A percentile compares a stretch with the other conserved stretches of the same genome.
phyloP scores from a whole-genome alignment of 257 asterid genomes.

The Fraxinus pennsylvanica region DNA sequence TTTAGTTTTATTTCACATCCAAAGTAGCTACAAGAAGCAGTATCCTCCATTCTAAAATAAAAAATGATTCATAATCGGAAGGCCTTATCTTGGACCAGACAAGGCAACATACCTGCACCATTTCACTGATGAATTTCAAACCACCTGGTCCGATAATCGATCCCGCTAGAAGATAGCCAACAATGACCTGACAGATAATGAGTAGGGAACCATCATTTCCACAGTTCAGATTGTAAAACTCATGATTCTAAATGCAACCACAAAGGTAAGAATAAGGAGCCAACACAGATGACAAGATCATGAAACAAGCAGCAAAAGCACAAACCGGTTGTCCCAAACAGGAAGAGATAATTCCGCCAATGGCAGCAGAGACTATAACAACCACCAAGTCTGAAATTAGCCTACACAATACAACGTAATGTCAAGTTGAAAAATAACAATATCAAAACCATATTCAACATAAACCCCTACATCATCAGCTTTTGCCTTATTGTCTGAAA shows the following conservation, averaged over 20 bases:
- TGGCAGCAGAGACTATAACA: slow-evolving; percentile 95
- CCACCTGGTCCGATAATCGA: slow-evolving; percentile 98
- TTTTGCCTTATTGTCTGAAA: neutral
- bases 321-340: slow-evolving; percentile 97
- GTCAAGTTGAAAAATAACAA: slow-evolving; percentile 24
- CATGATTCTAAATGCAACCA: slow-evolving; percentile 23
- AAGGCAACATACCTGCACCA: slow-evolving; percentile 75
- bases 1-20: slow-evolving; percentile 17
- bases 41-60: slow-evolving; percentile 3
- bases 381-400: slow-evolving; percentile 97
- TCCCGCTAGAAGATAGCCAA: slow-evolving; percentile 96
- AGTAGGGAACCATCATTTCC: slow-evolving; percentile 20
- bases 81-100: slow-evolving; percentile 17
- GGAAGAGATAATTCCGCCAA: slow-evolving; percentile 92
- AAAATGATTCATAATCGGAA: slow-evolving; percentile 11
- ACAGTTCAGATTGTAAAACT: slow-evolving; percentile 12
- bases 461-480: neutral
- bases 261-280: slow-evolving; percentile 16
- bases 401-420: slow-evolving; percentile 52
- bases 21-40: slow-evolving; percentile 4
- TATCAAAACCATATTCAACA: neutral
- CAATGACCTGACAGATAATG: slow-evolving; percentile 62
- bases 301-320: slow-evolving; percentile 34
- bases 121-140: slow-evolving; percentile 79
- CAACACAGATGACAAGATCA: slow-evolving; percentile 23